These are phyloP conservation scores for Cotoneaster glaucophyllus DNA, from an alignment of 306 rosid species.

Conservation along the genomic window DNA sequence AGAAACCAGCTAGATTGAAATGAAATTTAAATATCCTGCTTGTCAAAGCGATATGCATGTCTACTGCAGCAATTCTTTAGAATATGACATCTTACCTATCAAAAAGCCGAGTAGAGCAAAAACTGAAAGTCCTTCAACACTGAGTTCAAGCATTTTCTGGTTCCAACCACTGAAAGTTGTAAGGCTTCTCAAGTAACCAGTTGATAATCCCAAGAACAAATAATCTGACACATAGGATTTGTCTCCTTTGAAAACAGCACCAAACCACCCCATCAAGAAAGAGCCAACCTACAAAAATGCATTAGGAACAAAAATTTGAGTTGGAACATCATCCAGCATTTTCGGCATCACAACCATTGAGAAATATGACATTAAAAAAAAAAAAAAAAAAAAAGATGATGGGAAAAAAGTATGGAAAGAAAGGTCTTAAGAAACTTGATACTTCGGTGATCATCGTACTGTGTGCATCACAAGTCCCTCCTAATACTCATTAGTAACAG, in stretches of 20 bases:
- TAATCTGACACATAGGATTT: constrained; percentile 54
- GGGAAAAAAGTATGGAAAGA: not conserved
- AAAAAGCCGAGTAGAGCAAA: too few relatives aligned
- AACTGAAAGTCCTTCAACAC: constrained; percentile 58
- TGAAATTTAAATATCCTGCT: too few relatives aligned
- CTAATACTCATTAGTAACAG: not conserved
- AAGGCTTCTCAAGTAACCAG: constrained; percentile 89
- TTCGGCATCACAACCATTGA: not conserved
- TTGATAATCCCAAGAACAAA: constrained; percentile 66
- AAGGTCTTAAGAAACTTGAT: not conserved
- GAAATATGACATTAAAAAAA: not conserved
- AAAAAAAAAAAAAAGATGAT: not conserved
- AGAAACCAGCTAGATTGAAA: constrained; percentile 41
- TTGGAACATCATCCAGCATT: not conserved
- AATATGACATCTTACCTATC: not conserved
- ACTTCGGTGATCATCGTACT: not conserved
- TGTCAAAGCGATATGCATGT: not conserved
- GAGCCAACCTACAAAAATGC: constrained; percentile 59
- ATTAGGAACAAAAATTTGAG: constrained; percentile 28
- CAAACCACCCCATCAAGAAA: constrained; percentile 92
- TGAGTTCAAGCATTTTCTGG: constrained; percentile 84
- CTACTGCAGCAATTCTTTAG: not conserved
- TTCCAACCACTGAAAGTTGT: constrained; percentile 96
- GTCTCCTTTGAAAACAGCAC: constrained; percentile 67
- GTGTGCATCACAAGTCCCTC: not conserved